Conservation (phyloP, 257 asterid species). For the Nicotiana obtusifolia region DNA sequence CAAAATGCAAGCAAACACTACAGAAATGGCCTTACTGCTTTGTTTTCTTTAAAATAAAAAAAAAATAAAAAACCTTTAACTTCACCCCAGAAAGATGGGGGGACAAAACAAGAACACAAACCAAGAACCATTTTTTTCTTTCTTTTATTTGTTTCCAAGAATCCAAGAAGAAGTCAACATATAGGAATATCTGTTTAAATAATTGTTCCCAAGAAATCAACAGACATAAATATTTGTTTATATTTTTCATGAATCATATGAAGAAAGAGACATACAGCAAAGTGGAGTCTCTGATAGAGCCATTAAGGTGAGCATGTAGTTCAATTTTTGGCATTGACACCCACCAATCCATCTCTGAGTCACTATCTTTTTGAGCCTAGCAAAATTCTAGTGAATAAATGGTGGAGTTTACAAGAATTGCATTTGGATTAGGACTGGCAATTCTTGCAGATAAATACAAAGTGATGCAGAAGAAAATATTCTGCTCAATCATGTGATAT, state of each 20-base stretch:
- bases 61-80: background rate
- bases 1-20: background rate
- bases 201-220: background rate
- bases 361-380: background rate
- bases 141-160: background rate
- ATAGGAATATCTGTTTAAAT: background rate
- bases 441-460: background rate
- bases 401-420: background rate
- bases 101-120: background rate
- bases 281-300: conserved; percentile 84
- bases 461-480: background rate
- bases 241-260: background rate
- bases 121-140: background rate
- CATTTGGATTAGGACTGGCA: background rate
- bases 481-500: background rate
- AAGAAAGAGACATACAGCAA: conserved; percentile 39
- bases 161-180: background rate
- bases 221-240: background rate
- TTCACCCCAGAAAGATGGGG: background rate
- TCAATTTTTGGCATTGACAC: conserved; percentile 75
- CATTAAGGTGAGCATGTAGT: conserved; percentile 89
- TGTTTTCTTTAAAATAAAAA: too few relatives aligned
- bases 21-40: background rate
- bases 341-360: conserved; percentile 60
- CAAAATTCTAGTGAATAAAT: background rate